These are phyloP conservation scores for Chaetomiaceae sp. DNA, from an alignment of 2,329 filamentous ascomycete species.

Conservation along the genomic window DNA sequence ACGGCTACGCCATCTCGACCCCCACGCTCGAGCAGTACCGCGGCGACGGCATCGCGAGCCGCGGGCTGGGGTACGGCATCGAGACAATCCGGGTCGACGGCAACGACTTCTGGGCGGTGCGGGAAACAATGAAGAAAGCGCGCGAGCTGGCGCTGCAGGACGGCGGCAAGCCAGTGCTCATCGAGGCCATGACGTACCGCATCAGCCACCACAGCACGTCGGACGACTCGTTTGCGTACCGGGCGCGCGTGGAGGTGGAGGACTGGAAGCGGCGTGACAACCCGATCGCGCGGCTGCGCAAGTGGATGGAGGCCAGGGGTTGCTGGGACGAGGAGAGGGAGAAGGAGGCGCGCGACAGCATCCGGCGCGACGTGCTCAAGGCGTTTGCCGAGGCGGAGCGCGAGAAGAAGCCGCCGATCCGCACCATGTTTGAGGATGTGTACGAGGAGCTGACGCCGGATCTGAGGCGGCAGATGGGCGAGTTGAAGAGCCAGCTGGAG, in stretches of 20 bases:
- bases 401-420: slow-evolving; percentile 69
- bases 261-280: slow-evolving; percentile 61
- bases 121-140: slow-evolving; percentile 63
- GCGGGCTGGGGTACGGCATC: slow-evolving; percentile 76
- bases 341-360: slow-evolving; percentile 39
- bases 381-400: slow-evolving; percentile 81
- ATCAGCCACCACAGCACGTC: slow-evolving; percentile 93
- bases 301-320: slow-evolving; percentile 75
- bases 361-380: slow-evolving; percentile 58
- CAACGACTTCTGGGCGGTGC: slow-evolving; percentile 74
- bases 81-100: slow-evolving; percentile 77
- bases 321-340: slow-evolving; percentile 84
- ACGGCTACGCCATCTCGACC: slow-evolving; percentile 75
- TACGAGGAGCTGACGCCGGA: slow-evolving; percentile 73
- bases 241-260: slow-evolving; percentile 84
- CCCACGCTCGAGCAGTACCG: slow-evolving; percentile 76
- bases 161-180: slow-evolving; percentile 75
- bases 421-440: slow-evolving; percentile 75
- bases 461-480: slow-evolving; percentile 59
- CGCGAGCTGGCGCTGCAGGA: slow-evolving; percentile 70
- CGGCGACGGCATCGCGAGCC: slow-evolving; percentile 72
- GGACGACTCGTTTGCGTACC: slow-evolving; percentile 95
- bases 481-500: slow-evolving; percentile 71
- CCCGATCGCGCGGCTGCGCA: slow-evolving; percentile 33
- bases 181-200: slow-evolving; percentile 98